These are phyloP conservation scores for Arthromyces matolae DNA, from an alignment of 768 basidiomycete species.

Conservation along the genomic window DNA sequence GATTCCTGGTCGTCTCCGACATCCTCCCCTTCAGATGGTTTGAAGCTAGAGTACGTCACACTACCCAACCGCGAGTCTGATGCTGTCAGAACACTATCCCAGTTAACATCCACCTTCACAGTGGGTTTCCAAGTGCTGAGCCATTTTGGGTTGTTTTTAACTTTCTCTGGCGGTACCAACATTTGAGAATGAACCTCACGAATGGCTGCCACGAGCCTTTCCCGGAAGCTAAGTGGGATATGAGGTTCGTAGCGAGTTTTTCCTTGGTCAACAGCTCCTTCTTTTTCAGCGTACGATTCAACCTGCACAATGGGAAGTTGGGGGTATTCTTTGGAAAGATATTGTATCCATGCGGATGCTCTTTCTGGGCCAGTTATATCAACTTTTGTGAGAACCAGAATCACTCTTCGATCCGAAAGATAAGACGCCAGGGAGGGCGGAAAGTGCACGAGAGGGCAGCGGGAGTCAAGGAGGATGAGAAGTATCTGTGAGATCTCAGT, in stretches of 20 bases:
- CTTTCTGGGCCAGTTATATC: conserved; percentile 75
- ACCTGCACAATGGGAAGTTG: conserved; percentile 64
- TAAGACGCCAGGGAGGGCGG: conserved; percentile 74
- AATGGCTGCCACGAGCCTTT: conserved; percentile 62
- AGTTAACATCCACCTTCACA: conserved; percentile 67
- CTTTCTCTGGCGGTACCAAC: conserved; percentile 59
- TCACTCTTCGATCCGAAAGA: conserved; percentile 50
- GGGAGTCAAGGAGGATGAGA: conserved; percentile 82
- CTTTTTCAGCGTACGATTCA: conserved; percentile 62
- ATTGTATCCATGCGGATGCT: conserved; percentile 61
- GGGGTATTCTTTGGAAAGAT: conserved; percentile 53
- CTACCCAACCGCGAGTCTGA: conserved; percentile 41
- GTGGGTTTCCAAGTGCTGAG: conserved; percentile 60
- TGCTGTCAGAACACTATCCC: conserved; percentile 57
- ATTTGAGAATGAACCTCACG: conserved; percentile 63
- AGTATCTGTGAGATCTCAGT: conserved; percentile 88
- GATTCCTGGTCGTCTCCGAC: conserved; percentile 18
- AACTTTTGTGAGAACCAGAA: conserved; percentile 83
- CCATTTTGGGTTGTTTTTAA: conserved; percentile 45
- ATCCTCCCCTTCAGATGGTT: conserved; percentile 27
- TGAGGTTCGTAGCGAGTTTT: conserved; percentile 54
- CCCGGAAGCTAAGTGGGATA: conserved; percentile 63
- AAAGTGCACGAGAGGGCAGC: conserved; percentile 84
- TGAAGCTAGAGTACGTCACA: conserved; percentile 34
- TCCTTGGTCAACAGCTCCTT: conserved; percentile 40